A percentile compares a stretch with the other conserved stretches of the same genome.
Evolutionary conservation across 306 rosid species (phyloP).

Genomic region (Ziziphus jujuba): DNA sequence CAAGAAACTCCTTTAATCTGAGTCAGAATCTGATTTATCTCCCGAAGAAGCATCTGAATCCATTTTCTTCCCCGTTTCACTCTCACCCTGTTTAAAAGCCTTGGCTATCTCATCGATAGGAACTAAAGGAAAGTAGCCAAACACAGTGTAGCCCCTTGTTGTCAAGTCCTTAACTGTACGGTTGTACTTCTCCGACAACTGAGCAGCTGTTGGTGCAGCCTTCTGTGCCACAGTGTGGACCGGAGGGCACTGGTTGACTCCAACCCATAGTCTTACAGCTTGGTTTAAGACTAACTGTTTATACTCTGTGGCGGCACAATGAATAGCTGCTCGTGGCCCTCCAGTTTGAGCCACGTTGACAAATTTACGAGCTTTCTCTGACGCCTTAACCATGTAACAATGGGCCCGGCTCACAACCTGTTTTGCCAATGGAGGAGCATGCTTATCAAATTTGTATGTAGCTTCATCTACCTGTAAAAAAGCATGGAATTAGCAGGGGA

Average conservation of each 20-base stretch:
- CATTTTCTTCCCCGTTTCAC: conserved; percentile 28
- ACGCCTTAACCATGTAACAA: conserved; percentile 31
- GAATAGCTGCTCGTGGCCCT: conserved; percentile 63
- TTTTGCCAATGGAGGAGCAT: conserved; percentile 66
- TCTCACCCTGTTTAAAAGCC: conserved; percentile 45
- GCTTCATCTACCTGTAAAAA: conserved; percentile 62
- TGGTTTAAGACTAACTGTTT: conserved; percentile 47
- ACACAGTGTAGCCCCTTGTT: conserved; percentile 49
- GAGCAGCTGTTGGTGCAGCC: conserved; percentile 49
- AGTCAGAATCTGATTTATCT: conserved; percentile 36
- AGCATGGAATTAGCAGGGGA: not conserved
- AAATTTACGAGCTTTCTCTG: conserved; percentile 38
- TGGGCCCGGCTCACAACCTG: conserved; percentile 33
- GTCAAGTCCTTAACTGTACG: conserved; percentile 39
- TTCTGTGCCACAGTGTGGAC: conserved; percentile 52
- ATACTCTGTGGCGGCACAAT: conserved; percentile 50
- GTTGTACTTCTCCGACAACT: conserved; percentile 63
- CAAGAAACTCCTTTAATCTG: conserved; percentile 18
- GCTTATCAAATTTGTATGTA: conserved; percentile 45
- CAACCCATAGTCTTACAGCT: conserved; percentile 51
- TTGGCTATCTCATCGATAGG: conserved; percentile 59
- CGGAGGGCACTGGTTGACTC: conserved; percentile 41
- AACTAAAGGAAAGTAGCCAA: conserved; percentile 61
- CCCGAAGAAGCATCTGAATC: conserved; percentile 14
- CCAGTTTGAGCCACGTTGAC: conserved; percentile 43